These are phyloP conservation scores for Ustilago loliicola DNA, from an alignment of 1,284 basidiomycete genomes.

Conservation along the genomic window DNA sequence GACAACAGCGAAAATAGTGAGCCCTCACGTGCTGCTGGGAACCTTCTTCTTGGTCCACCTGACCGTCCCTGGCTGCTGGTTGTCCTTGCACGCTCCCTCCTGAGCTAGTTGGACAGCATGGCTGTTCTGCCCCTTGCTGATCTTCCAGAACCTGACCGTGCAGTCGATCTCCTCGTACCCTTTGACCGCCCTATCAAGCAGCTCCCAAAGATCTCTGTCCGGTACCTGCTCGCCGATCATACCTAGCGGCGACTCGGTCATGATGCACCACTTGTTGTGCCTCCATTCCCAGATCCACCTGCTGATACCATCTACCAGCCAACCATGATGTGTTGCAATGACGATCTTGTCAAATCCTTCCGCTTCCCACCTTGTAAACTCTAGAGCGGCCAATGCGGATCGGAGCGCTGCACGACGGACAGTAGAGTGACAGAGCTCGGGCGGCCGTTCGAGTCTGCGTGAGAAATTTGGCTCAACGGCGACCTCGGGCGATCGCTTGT, in stretches of 20 bases:
- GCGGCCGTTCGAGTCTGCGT: slow-evolving; percentile 62
- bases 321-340: slow-evolving; percentile 62
- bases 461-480: slow-evolving; percentile 58
- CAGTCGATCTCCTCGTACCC: slow-evolving; percentile 67
- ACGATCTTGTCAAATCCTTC: slow-evolving; percentile 70
- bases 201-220: slow-evolving; percentile 68
- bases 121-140: slow-evolving; percentile 49
- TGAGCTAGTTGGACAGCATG: slow-evolving; percentile 58
- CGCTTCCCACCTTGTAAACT: slow-evolving; percentile 63
- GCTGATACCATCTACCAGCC: slow-evolving; percentile 67
- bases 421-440: slow-evolving; percentile 42
- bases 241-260: slow-evolving; percentile 48
- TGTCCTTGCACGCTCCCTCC: slow-evolving; percentile 62
- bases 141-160: slow-evolving; percentile 68
- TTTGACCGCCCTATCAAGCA: slow-evolving; percentile 61
- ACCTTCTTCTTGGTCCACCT: slow-evolving; percentile 61
- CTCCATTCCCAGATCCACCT: slow-evolving; percentile 68
- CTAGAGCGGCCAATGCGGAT: slow-evolving; percentile 64
- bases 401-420: slow-evolving; percentile 62
- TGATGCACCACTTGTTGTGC: slow-evolving; percentile 63
- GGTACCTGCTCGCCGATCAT: slow-evolving; percentile 63
- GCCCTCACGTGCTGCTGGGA: slow-evolving; percentile 14
- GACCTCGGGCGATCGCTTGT: slow-evolving; percentile 27
- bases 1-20: neutral
- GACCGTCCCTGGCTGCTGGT: slow-evolving; percentile 61